Percentiles rank a stretch among this genome's conserved stretches.
Conservation (phyloP, 2,329 filamentous ascomycete species). For the Pestalotiopsis sp. region DNA sequence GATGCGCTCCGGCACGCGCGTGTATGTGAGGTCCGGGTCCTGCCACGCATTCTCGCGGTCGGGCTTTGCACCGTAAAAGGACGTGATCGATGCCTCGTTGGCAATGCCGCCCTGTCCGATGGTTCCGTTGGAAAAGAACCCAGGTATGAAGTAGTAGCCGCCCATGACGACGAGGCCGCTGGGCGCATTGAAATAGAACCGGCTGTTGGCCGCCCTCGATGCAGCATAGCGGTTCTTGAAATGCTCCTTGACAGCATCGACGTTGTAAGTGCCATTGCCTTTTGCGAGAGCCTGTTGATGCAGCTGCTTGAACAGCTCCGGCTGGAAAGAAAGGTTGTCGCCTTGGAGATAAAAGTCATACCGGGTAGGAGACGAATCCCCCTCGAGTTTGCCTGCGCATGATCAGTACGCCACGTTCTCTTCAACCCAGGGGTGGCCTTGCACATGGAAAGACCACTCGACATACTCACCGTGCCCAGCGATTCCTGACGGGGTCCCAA, state of each 20-base stretch:
- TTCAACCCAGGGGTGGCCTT: not conserved
- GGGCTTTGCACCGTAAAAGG: constrained; percentile 22
- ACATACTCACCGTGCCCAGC: constrained; percentile 17
- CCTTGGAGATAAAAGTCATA: constrained; percentile 21
- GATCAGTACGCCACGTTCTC: not conserved
- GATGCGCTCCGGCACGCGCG: constrained; percentile 19
- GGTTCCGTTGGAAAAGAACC: constrained; percentile 21
- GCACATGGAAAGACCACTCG: not conserved
- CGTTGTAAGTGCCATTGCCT: constrained; percentile 19
- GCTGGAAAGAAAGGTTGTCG: constrained; percentile 26
- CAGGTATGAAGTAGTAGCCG: constrained; percentile 20
- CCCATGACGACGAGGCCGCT: constrained; percentile 19
- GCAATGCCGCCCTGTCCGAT: constrained; percentile 18
- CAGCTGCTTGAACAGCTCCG: constrained; percentile 21
- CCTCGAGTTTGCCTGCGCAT: constrained; percentile 15
- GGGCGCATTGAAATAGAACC: constrained; percentile 22
- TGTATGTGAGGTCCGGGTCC: constrained; percentile 17
- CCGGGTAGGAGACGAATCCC: constrained; percentile 20
- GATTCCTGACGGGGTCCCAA: constrained; percentile 20
- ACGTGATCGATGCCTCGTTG: constrained; percentile 22
- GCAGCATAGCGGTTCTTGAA: constrained; percentile 20
- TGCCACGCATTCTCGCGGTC: constrained; percentile 13
- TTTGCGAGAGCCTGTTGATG: constrained; percentile 20
- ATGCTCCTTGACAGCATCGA: constrained; percentile 19
- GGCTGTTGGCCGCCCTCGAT: constrained; percentile 17